Conservation (phyloP, 371 early-diverging fungal species). For the Syncephalastrum monosporum region DNA sequence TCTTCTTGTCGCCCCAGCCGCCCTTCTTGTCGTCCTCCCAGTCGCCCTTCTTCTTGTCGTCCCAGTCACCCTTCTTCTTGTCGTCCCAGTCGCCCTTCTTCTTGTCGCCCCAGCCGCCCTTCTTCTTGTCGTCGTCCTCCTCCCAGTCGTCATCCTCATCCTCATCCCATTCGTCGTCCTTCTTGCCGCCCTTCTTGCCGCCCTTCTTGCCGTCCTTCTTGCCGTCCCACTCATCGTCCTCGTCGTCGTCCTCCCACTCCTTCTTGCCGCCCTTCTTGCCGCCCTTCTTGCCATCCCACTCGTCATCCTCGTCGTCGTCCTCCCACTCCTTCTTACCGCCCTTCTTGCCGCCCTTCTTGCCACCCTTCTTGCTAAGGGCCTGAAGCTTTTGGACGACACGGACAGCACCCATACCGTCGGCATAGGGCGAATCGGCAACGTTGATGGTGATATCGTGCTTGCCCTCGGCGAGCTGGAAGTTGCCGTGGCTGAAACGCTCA, state of each 20-base stretch:
- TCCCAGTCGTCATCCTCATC: constrained; percentile 14
- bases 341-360: constrained; percentile 16
- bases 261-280: constrained; percentile 7
- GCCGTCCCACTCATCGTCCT: constrained; percentile 13
- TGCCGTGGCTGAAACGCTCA: constrained; percentile 28
- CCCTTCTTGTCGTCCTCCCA: background rate
- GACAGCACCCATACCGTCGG: constrained; percentile 29
- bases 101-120: background rate
- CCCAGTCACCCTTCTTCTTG: constrained; percentile 5
- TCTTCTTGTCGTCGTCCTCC: constrained; percentile 1
- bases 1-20: background rate
- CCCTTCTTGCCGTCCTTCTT: constrained; percentile 2
- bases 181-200: background rate
- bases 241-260: background rate
- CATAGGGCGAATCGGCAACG: constrained; percentile 23
- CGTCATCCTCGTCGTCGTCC: constrained; percentile 17
- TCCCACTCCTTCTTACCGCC: constrained; percentile 15
- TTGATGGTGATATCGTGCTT: constrained; percentile 34
- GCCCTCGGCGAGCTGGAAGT: constrained; percentile 21
- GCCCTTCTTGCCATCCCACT: constrained; percentile 5
- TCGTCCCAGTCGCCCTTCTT: constrained; percentile 1
- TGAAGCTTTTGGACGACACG: constrained; percentile 32
- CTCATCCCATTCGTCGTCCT: background rate
- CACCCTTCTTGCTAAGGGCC: constrained; percentile 27
- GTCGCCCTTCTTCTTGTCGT: background rate